Evolutionary conservation across 352 stramenopile genomes (phyloP), one percentile per base, ranked within the genome.

Genomic region (Paralagenidium karlingii): DNA sequence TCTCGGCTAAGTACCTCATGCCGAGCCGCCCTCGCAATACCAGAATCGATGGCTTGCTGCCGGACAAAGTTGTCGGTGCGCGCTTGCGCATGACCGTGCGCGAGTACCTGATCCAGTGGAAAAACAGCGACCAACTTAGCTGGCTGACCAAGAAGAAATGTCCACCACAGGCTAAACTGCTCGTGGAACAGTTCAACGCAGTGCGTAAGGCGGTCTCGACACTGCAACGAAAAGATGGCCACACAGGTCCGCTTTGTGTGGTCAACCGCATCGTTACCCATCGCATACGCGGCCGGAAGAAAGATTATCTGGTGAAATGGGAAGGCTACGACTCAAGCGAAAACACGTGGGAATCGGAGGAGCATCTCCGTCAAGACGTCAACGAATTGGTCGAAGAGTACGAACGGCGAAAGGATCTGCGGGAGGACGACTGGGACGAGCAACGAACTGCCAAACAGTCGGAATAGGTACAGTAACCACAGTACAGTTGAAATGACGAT

Each of bases 221-320:
- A 37, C 19, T 36, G 34, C 33, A 58, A 48, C n/a, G n/a, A n/a
- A n/a, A n/a, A n/a, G n/a, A n/a, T n/a, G n/a, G n/a, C n/a, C n/a
- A n/a, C n/a, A n/a, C n/a, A n/a, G n/a, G n/a, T n/a, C n/a, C n/a
- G n/a, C n/a, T n/a, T n/a, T n/a, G n/a, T n/a, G n/a, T n/a, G n/a
- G n/a, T n/a, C n/a, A n/a, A n/a, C n/a, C n/a, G n/a, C n/a, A n/a
- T 86, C 24, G 63, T 83, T 3, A 58, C 47, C 43, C 54, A 82
- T 30, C 63, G 65, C 13, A 36, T 53, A n/a, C 43, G 46, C 15
- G 47, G 53, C 26, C 51, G 53, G 24, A 70, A 59, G 39, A 66
- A 63, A 15, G 40, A 79, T 44, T 86, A 82, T 38, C 44, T 70
- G 0, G 68, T 86, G 3, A 63, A 65, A 29, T 86, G 73, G 68